Base-by-base conservation (phyloP, 352 stramenopile genomes). In the Aphanomyces invadans region DNA sequence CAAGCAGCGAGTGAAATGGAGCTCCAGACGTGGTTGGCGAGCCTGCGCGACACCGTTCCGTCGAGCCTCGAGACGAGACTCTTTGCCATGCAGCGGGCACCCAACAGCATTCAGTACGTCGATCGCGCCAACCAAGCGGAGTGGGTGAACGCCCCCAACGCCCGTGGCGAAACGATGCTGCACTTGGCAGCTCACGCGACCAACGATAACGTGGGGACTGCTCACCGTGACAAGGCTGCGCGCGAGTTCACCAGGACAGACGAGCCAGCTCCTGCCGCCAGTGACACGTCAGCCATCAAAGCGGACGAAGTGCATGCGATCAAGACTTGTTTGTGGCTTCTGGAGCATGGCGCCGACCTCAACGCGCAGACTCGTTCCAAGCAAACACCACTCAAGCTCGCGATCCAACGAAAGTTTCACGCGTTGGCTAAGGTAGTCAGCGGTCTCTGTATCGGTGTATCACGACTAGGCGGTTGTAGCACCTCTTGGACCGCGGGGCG, bases 11-110 rank as follows among this genome's bases (percentile, higher is more conserved):
- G 70, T 36, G 89, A 97, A 42, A 67, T 95, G 38, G 86, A 97
- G 63, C 86, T 95, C 25, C 88, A 98, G 65, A 76, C 76, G 42
- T 98, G 92, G 90, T 74, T 97, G 11, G 82, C 86, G 0, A 77
- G 92, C 33, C 57, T 97, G 33, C 81, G 86, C 19, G 78, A 94
- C 53, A 86, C 71, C 28, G 83, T 88, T 26, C 81, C 82, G 2
- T 88, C 73, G 62, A 89, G 71, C 49, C 83, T 92, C 38, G 82
- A 89, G 55, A 81, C 78, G n/a, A 74, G 82, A 0, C 55, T 92
- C 15, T 92, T 90, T 63, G 81, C 83, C 17, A 91, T 93, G 81
- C 85, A 91, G 44, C 78, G 85, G 31, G 75, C 76, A 1, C 71
- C 19, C 15, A 29, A n/a, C 1, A 59, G 42, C 32, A 67, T 67